Percentiles rank a stretch among this genome's conserved stretches.
Conservation (phyloP, 1,284 basidiomycete genomes). For the Sporisorium scitamineum region DNA sequence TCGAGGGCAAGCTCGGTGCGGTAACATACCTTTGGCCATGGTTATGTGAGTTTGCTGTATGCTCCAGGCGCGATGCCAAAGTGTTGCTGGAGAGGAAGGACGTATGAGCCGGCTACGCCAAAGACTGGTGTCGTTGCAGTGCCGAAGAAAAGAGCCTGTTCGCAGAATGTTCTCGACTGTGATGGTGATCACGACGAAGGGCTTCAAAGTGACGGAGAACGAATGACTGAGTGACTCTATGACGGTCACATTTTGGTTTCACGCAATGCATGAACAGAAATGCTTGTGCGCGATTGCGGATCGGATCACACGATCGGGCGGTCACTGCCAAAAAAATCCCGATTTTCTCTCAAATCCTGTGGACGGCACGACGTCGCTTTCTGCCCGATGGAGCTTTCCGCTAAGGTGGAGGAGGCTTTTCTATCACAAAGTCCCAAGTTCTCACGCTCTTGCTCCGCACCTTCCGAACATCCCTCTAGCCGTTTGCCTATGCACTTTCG, state of each 20-base stretch:
- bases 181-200: conserved; percentile 1
- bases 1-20: neutral
- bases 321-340: neutral
- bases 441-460: neutral
- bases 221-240: neutral
- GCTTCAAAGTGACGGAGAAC: neutral
- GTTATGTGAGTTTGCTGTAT: neutral
- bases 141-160: neutral
- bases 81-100: neutral
- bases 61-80: neutral
- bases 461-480: neutral
- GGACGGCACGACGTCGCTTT: neutral
- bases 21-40: conserved; percentile 38
- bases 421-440: neutral
- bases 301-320: conserved; percentile 30
- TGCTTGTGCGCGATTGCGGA: conserved; percentile 12
- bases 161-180: neutral
- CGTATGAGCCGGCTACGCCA: neutral
- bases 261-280: conserved; percentile 2
- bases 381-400: neutral
- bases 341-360: neutral
- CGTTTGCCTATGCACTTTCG: too few relatives aligned
- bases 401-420: neutral
- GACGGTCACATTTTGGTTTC: conserved; percentile 3
- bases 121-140: neutral